Evolutionary conservation across 2,329 filamentous ascomycete genomes (phyloP).

Genomic region (Colletotrichum falcatum): DNA sequence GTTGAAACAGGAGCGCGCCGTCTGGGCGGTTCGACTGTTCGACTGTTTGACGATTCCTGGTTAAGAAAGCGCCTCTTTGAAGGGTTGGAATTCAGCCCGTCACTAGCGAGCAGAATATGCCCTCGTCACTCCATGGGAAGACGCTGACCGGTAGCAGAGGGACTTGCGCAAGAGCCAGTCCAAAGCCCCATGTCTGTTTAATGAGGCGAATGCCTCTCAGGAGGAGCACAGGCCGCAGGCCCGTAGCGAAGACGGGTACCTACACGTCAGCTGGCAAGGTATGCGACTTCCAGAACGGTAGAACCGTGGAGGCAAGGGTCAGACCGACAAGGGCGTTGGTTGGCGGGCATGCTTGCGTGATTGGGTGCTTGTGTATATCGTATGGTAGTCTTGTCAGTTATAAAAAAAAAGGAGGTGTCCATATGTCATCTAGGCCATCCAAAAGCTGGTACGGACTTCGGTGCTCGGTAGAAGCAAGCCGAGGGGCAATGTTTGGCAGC

Average conservation of each 20-base stretch:
- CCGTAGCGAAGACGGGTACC: slow-evolving; percentile 20
- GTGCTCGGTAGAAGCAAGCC: background rate
- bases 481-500: background rate
- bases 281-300: slow-evolving; percentile 16
- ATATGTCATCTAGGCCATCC: slow-evolving; percentile 4
- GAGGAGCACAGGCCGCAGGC: slow-evolving; percentile 14
- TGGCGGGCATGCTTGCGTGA: background rate
- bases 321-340: background rate
- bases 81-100: slow-evolving; percentile 1
- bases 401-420: background rate
- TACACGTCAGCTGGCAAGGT: background rate
- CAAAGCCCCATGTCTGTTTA: slow-evolving; percentile 25
- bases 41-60: slow-evolving; percentile 25
- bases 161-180: slow-evolving; percentile 28
- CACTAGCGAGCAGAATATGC: slow-evolving; percentile 21
- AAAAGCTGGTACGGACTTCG: slow-evolving; percentile 10
- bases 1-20: slow-evolving; percentile 35
- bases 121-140: slow-evolving; percentile 36
- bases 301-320: background rate
- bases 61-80: slow-evolving; percentile 23
- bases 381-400: slow-evolving; percentile 2
- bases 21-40: slow-evolving; percentile 33
- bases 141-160: slow-evolving; percentile 22
- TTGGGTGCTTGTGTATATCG: background rate
- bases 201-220: slow-evolving; percentile 33